phyloP scores from a whole-genome alignment of 192 early-diverging fungal species.

The Podila clonocystis region DNA sequence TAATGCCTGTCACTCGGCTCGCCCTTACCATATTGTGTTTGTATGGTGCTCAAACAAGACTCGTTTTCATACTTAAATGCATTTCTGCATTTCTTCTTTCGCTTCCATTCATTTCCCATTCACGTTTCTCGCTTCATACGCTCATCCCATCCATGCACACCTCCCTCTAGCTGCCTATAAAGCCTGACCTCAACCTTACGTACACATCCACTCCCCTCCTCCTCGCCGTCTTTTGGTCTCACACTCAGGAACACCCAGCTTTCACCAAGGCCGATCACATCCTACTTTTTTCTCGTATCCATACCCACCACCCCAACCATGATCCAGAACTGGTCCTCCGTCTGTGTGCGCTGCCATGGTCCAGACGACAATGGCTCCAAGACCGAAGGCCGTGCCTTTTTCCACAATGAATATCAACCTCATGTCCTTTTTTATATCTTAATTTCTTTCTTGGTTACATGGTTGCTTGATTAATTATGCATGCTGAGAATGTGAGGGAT shows the following conservation, averaged over 20 bases:
- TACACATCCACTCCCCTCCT: neutral
- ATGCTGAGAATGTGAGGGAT: neutral
- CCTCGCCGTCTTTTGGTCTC: neutral
- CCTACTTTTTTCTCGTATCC: neutral
- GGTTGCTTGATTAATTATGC: neutral
- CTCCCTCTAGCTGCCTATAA: neutral
- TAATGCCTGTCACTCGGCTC: neutral
- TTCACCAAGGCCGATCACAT: too few species aligned
- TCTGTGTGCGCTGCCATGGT: slow-evolving; percentile 50
- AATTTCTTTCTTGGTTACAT: neutral
- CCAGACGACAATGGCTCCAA: slow-evolving; percentile 41
- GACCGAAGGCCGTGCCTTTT: slow-evolving; percentile 51
- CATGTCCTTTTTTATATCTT: neutral
- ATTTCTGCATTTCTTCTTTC: neutral
- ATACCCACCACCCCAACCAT: slow-evolving; percentile 6
- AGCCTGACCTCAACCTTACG: too few species aligned
- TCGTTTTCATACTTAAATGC: neutral
- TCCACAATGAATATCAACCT: slow-evolving; percentile 53
- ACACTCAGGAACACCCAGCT: neutral
- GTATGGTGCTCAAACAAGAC: too few species aligned
- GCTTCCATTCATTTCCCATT: neutral
- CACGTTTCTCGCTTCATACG: too few species aligned
- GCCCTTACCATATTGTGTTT: too few species aligned
- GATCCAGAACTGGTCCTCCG: slow-evolving; percentile 51
- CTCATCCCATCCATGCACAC: neutral